A percentile compares a stretch with the other conserved stretches of the same genome.
Evolutionary conservation across 2,329 filamentous ascomycete genomes (phyloP).

Genomic region (Sporothrix inflata): DNA sequence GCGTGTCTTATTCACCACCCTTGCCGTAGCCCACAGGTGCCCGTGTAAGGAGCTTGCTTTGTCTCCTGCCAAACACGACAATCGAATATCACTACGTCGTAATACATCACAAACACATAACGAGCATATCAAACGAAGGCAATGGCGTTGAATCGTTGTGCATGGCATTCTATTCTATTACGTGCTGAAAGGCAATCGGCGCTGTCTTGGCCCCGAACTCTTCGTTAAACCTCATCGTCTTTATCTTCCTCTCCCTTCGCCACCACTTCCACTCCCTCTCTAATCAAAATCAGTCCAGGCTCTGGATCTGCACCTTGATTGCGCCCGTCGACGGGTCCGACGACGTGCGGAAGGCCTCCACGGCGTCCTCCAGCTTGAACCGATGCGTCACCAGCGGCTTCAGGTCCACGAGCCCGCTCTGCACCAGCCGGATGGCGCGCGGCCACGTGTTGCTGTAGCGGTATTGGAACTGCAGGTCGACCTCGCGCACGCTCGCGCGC

Average conservation of each 20-base stretch:
- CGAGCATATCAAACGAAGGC: not conserved
- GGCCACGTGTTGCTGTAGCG: slow-evolving; percentile 97
- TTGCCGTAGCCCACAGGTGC: not conserved
- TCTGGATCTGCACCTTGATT: slow-evolving; percentile 98
- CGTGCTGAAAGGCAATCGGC: not conserved
- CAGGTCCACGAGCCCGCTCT: slow-evolving; percentile 82
- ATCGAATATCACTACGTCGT: not conserved
- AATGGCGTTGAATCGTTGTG: not conserved
- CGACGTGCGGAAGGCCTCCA: slow-evolving; percentile 88
- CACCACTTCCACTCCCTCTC: not conserved
- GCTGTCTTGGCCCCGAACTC: not conserved
- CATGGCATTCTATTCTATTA: slow-evolving; percentile 19
- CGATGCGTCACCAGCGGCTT: slow-evolving; percentile 85
- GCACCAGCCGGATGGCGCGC: slow-evolving; percentile 82
- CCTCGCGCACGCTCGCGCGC: slow-evolving; percentile 85
- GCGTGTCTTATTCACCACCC: slow-evolving; percentile 1
- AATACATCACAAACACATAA: not conserved
- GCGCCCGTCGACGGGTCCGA: slow-evolving; percentile 86
- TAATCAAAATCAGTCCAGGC: slow-evolving; percentile 61
- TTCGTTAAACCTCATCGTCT: not conserved
- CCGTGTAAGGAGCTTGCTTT: slow-evolving; percentile 2
- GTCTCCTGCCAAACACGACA: not conserved
- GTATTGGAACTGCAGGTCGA: slow-evolving; percentile 96
- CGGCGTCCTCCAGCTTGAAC: slow-evolving; percentile 80
- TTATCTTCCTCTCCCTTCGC: not conserved